Base-by-base conservation (phyloP, 164 flowering plant species). In the Vitis riparia region DNA sequence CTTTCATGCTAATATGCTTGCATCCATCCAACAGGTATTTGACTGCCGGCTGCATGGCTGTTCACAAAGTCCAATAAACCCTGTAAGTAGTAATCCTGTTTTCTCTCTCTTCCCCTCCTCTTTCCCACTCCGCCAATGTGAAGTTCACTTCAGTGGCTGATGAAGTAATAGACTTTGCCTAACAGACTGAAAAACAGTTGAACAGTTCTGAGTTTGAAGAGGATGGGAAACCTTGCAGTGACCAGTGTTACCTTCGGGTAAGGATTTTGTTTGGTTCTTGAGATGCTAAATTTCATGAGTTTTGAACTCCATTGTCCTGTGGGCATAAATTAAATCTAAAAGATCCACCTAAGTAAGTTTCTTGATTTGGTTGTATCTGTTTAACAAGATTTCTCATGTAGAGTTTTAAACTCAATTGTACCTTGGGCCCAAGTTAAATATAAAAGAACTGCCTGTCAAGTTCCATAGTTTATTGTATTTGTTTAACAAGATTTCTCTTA, bases 1-100 rank as follows among this genome's bases (percentile, higher is more conserved):
- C 11, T 19, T 47, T 44, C 29, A 48, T 70, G 62, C 14, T 77
- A 23, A 13, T 72, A 49, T 74, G 49, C 56, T 60, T 77, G 7
- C 71, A 47, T 72, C 55, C 27, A 11, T 67, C 62, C 30, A 64
- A 71, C 85, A 96, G 99, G 84, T 93, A 9, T 93, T 96, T 80
- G 97, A 93, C 71, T 96, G 99, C 67, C 98, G 95, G 63, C 80
- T 96, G 62, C 99, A 96, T 87, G 98, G 97, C 27, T 96, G 97
- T 80, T 92, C 97, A 49, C 98, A 96, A 75, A 75, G 65, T 75
- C 73, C 91, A 30, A 69, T 91, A 30, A 69, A 74, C 62, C 90
- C 99, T 57, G 99, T 96, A 85, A 89, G 96, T 8, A 59, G 66
- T 48, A 16, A 8, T 55, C n/a, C 14, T 61, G 37, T 30, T 70